Base-by-base conservation (phyloP, 208 protist genomes). In the Porcisia deanei region DNA sequence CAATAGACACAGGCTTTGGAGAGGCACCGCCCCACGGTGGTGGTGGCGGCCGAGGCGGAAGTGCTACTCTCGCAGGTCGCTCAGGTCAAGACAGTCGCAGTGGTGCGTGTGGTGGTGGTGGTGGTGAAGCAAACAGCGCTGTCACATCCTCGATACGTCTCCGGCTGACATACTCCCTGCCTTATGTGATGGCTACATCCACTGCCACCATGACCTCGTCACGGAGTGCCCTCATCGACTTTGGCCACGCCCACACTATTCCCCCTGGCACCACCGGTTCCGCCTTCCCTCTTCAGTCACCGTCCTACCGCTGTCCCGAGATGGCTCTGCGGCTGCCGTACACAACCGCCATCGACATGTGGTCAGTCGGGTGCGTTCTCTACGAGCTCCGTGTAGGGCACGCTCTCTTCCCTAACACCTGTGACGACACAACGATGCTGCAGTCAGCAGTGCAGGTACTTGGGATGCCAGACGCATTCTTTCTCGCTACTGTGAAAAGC, bases 231-330 rank as follows among this genome's bases (percentile, higher is more conserved):
- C 65, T 99, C 18, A 99, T 99, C 58, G 99, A 99, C 80, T 99
- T 99, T 85, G 98, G 98, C 67, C 93, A 88, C 60, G 89, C 96
- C 9, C 98, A 95, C 71, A 67, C 45, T 45, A 58, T 82, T 34
- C 83, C 95, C 52, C 76, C 76, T 4, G 84, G 88, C 18, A 76
- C 98, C 64, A 89, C 85, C 53, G 84, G 94, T n/a, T 98, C 98
- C 76, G 81, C 85, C 53, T 99, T 99, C 82, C 99, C 85, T 58
- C 75, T 99, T 61, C 99, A 99, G 82, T 96, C 91, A 41, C 89
- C 96, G 58, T 99, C 98, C 76, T 99, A 99, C 85, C 98, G 99
- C 77, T 91, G 94, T 61, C 95, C 92, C 14, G 99, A 88, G 97
- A 98, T 99, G 55, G 78, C 99, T 16, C 84, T 94, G 54, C 76